Evolutionary conservation across 495 filamentous ascomycete species (phyloP), one percentile per base, ranked within the genome.

Genomic region (Aspergillus campestris): DNA sequence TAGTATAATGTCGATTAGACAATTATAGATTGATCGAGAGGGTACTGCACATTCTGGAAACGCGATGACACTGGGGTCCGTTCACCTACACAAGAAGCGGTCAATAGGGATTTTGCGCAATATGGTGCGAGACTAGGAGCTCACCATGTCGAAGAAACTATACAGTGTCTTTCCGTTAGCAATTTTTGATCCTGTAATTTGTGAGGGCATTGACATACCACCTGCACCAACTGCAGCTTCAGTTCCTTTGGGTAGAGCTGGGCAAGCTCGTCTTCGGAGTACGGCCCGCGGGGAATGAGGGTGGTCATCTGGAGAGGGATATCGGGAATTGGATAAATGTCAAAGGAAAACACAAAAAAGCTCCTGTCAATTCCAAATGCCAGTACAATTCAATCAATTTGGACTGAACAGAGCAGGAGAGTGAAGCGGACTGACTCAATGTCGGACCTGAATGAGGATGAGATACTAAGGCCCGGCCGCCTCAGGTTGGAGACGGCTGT

Each of bases 181-280:
- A 24, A 24, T 2, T 24, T 4, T 24, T 4, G 18, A 24, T 2
- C 2, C 18, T 24, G 18, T 24, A 24, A 4, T 2, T 24, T 24
- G 1, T 24, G 18, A 24, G 18, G 18, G 18, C 18, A 24, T 24
- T 24, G 18, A 71, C 77, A 50, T 69, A 84, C 80, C 49, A 98
- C 73, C 63, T 98, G 92, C 8, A 98, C 92, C 33, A 87, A 72
- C 59, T 90, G 85, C 13, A 98, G 81, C 61, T 94, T 75, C 40
- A 98, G 70, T 11, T 70, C 70, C 34, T 77, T 57, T 0, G 92
- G 92, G 70, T 96, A 98, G 37, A 98, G 82, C 52, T 71, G 67
- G 31, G 70, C 65, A 14, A 98, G 80, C 75, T 98, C 94, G 43
- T 86, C 83, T 42, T 78, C 66, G 34, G 81, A 80, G 67, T 96